phyloP scores from a whole-genome alignment of 2,329 filamentous ascomycete genomes.

The Fragosphaeria purpurea region DNA sequence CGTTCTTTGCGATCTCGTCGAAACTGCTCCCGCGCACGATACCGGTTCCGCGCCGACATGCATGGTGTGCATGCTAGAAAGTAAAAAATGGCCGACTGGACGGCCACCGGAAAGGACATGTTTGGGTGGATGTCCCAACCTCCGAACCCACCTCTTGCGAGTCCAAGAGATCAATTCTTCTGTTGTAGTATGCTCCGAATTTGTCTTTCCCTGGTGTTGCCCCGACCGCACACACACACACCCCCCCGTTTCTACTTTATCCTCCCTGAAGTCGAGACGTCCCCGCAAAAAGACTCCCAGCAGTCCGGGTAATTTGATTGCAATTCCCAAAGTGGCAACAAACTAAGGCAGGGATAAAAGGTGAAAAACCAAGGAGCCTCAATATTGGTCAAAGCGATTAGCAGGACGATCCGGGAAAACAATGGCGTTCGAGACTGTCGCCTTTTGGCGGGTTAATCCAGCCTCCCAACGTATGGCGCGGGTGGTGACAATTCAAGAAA shows the following conservation, averaged over 20 bases:
- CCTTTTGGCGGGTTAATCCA: too few relatives aligned
- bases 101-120: slow-evolving; percentile 47
- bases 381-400: neutral
- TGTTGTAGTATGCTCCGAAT: too few relatives aligned
- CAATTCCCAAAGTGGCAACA: neutral
- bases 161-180: neutral
- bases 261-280: slow-evolving; percentile 24
- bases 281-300: slow-evolving; percentile 1
- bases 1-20: slow-evolving; percentile 58
- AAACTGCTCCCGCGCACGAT: slow-evolving; percentile 61
- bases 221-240: neutral
- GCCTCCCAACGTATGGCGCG: neutral
- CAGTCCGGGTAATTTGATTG: slow-evolving; percentile 7
- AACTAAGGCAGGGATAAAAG: neutral
- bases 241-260: slow-evolving; percentile 17
- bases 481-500: neutral
- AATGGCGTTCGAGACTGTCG: too few relatives aligned
- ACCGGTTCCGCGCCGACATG: slow-evolving; percentile 56
- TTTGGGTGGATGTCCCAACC: neutral
- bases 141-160: neutral
- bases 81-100: slow-evolving; percentile 72
- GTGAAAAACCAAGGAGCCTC: neutral
- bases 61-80: slow-evolving; percentile 71
- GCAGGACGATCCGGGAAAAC: neutral
- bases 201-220: too few relatives aligned